phyloP scores from a whole-genome alignment of 371 early-diverging fungal genomes.

The Mucor plumbeus region DNA sequence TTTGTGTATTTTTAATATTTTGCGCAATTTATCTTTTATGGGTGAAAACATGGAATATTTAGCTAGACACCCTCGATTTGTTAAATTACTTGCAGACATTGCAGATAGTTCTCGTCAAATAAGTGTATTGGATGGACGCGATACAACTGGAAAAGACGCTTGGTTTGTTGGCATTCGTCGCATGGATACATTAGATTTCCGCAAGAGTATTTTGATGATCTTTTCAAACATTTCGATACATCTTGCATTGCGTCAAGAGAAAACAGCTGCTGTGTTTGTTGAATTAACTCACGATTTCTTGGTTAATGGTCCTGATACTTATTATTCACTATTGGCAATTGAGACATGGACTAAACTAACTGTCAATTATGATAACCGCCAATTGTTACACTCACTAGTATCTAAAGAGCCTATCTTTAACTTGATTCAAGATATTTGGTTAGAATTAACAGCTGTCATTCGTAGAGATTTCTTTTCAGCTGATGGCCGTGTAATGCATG shows the following conservation, averaged over 20 bases:
- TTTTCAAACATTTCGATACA: constrained; percentile 57
- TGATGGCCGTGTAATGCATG: constrained; percentile 51
- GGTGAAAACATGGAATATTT: constrained; percentile 64
- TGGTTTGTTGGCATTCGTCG: constrained; percentile 55
- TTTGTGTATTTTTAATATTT: constrained; percentile 56
- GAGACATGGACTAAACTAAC: constrained; percentile 65
- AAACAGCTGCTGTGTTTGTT: constrained; percentile 47
- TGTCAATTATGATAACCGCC: constrained; percentile 61
- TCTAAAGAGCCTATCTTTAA: constrained; percentile 19
- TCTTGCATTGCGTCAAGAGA: constrained; percentile 38
- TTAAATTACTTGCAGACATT: constrained; percentile 36
- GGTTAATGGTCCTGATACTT: constrained; percentile 59
- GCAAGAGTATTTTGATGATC: constrained; percentile 60
- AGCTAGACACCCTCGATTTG: constrained; percentile 61
- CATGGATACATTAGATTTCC: constrained; percentile 63
- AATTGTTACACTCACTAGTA: constrained; percentile 46
- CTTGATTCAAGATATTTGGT: constrained; percentile 40
- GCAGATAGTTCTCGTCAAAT: constrained; percentile 23
- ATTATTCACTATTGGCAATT: constrained; percentile 60
- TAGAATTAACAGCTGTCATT: constrained; percentile 43
- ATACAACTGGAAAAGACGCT: constrained; percentile 30
- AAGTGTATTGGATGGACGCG: constrained; percentile 22
- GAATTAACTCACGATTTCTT: constrained; percentile 59
- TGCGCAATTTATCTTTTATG: constrained; percentile 72
- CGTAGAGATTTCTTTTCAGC: constrained; percentile 46